Evolutionary conservation across 257 asterid genomes (phyloP), one percentile per base, ranked within the genome.

Genomic region (Fraxinus anomala): DNA sequence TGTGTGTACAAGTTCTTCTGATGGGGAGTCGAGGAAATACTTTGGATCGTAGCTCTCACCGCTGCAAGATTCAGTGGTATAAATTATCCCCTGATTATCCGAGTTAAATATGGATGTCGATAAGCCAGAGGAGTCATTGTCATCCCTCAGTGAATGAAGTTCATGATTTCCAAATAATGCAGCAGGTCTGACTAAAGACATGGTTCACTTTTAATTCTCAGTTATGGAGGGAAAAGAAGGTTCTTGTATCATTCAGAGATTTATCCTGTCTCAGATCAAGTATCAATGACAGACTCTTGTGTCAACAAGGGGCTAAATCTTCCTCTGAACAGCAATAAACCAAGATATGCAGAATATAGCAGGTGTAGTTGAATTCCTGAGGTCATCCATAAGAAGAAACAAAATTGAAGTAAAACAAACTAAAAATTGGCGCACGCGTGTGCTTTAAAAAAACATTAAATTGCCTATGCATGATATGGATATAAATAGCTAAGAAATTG

Each of bases 121-220:
- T 49, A 81, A 75, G 65, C 75, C 90, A 47, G 91, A 40, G 83
- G 73, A 80, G 34, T 77, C 81, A 24, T 84, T 81, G 63, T 77
- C 85, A 65, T 86, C 86, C 76, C 88, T 91, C 76, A 77, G 75
- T 3, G 93, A 73, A 81, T 82, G 84, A 76, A 86, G 70, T 77
- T 88, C 90, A 23, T 80, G 82, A 79, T 79, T 87, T 42, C 84
- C 88, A 63, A 83, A 85, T 61, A 89, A 47, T 0, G 93, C 84
- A 70, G 90, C 82, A 40, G 96, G 74, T 81, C 89, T 81, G 73
- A 89, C 91, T 79, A 92, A 76, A 70, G 99, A 88, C 98, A 95
- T 92, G 77, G 26, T 81, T 89, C 65, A 19, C 65, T n/a, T 54
- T n/a, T 54, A 54, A 54, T 54, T 54, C 3, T 54, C 26, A n/a